These are phyloP conservation scores for Bretziella fagacearum DNA, from an alignment of 2,329 filamentous ascomycete species.

Conservation along the genomic window DNA sequence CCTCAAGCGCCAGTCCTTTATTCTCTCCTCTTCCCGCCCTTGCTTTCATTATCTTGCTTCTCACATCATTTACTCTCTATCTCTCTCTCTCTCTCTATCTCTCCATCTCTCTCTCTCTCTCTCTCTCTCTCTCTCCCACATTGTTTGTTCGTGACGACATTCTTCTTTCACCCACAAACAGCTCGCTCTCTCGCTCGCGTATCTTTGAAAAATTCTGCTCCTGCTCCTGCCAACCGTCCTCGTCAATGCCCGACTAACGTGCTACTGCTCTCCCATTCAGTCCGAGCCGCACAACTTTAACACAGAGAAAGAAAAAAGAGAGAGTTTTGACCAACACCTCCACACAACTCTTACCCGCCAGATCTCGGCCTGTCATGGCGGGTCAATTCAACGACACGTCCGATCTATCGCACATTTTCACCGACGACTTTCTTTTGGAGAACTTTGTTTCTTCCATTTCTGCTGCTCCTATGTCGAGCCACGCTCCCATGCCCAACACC, in stretches of 20 bases:
- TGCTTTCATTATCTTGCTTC: not conserved
- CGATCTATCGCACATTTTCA: conserved; percentile 32
- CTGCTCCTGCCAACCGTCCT: conserved; percentile 4
- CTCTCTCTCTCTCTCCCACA: not conserved
- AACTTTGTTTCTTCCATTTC: conserved; percentile 2
- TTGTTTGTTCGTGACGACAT: not conserved
- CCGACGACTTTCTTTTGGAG: conserved; percentile 33
- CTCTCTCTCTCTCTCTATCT: not conserved
- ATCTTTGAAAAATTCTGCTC: conserved; percentile 1
- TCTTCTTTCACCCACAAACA: not conserved
- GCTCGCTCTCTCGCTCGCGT: not conserved
- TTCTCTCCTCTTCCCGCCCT: conserved; percentile 5
- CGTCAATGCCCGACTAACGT: conserved; percentile 10
- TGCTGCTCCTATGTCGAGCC: conserved; percentile 33
- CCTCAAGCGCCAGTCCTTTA: not conserved
- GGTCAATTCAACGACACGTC: conserved; percentile 3
- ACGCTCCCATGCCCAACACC: conserved; percentile 38
- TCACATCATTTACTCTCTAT: not conserved
- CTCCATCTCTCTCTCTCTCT: not conserved
- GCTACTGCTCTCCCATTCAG: conserved; percentile 6
- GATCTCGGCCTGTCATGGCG: conserved; percentile 9
- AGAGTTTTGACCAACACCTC: not conserved
- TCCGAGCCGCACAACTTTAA: conserved; percentile 10
- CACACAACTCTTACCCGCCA: not conserved
- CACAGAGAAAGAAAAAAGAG: not conserved